These are phyloP conservation scores for Pelargonium australe DNA, from an alignment of 441 rosid species.

Conservation along the genomic window DNA sequence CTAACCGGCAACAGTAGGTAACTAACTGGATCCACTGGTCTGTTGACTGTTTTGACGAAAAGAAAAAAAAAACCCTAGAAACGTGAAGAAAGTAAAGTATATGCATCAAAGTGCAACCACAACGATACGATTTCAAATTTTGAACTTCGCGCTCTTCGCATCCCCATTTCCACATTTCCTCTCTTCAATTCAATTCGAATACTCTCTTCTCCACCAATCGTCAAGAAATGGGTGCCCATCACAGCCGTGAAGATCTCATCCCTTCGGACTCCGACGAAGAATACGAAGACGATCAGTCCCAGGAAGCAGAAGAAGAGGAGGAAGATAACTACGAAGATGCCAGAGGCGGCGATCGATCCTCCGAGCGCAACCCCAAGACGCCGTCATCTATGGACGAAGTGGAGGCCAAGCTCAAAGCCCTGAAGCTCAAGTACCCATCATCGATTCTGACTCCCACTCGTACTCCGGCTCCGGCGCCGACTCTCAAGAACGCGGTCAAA, in stretches of 20 bases:
- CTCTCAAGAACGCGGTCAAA: conserved; percentile 39
- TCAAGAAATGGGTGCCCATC: conserved; percentile 54
- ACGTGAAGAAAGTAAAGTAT: neutral
- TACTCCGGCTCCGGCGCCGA: conserved; percentile 25
- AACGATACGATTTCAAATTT: conserved; percentile 52
- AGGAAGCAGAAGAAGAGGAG: conserved; percentile 31
- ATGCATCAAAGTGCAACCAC: neutral
- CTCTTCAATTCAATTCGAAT: neutral
- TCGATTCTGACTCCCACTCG: conserved; percentile 16
- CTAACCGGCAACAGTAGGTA: too few relatives aligned
- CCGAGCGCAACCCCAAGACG: conserved; percentile 35
- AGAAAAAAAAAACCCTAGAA: conserved; percentile 13
- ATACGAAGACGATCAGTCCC: conserved; percentile 25
- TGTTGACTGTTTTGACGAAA: too few relatives aligned
- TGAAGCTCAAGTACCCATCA: conserved; percentile 75
- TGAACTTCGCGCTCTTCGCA: conserved; percentile 39
- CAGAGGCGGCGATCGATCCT: conserved; percentile 26
- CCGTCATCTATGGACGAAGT: conserved; percentile 70
- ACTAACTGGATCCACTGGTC: too few relatives aligned
- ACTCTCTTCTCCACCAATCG: conserved; percentile 15
- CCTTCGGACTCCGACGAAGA: conserved; percentile 66
- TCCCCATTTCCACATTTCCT: neutral
- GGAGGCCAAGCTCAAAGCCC: conserved; percentile 62
- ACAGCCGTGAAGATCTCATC: conserved; percentile 76
- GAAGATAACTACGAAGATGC: conserved; percentile 54